These are phyloP conservation scores for Entamoeba dispar DNA, from an alignment of 208 protist genomes.

Conservation along the genomic window DNA sequence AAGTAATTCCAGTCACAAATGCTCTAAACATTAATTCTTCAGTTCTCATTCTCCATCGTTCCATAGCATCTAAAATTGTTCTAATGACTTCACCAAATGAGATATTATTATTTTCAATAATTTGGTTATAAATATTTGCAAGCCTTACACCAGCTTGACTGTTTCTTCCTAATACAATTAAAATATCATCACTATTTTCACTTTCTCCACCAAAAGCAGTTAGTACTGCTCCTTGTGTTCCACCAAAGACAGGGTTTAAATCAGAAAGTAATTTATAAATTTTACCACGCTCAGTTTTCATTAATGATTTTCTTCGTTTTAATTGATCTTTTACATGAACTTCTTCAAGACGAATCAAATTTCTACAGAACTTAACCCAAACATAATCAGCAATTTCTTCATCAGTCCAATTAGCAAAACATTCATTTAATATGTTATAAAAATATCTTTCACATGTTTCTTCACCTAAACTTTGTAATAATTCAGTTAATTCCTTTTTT, in stretches of 20 bases:
- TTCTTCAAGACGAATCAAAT: neutral
- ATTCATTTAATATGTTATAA: neutral
- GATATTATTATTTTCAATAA: neutral
- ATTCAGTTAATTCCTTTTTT: neutral
- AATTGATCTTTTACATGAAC: neutral
- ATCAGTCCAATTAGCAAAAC: neutral
- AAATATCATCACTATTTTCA: neutral
- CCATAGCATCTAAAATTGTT: neutral
- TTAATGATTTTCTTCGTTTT: neutral
- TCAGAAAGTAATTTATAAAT: neutral
- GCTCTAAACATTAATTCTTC: neutral
- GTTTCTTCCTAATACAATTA: neutral
- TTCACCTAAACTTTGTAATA: neutral
- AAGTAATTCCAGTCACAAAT: neutral
- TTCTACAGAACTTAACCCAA: neutral
- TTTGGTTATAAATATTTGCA: neutral
- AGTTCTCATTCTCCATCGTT: neutral
- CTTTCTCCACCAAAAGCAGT: neutral
- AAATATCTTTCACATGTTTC: neutral
- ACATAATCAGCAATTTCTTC: neutral
- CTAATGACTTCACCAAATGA: neutral
- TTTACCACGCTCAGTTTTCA: neutral
- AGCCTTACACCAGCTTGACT: neutral
- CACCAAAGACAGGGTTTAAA: neutral
- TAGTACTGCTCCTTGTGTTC: neutral